Conservation (phyloP, 2,329 filamentous ascomycete genomes). For the Fusarium sp. region DNA sequence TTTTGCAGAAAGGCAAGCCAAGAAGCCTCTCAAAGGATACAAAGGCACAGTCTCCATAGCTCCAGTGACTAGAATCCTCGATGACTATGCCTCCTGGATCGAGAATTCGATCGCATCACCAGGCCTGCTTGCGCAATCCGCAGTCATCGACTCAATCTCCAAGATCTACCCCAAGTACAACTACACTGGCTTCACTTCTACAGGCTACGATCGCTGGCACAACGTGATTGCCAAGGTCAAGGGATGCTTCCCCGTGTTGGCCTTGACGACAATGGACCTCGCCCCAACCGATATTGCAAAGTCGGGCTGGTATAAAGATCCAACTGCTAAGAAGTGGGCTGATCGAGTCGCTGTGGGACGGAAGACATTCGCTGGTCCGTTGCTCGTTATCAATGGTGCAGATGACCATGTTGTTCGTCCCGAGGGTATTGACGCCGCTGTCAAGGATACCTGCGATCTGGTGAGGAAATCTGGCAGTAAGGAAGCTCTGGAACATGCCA, state of each 20-base stretch:
- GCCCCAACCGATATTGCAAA: neutral
- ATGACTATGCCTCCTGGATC: conserved; percentile 4
- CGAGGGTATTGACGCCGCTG: neutral
- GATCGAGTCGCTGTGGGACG: neutral
- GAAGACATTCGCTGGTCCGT: neutral
- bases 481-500: neutral
- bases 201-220: conserved; percentile 21
- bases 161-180: conserved; percentile 22
- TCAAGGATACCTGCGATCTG: neutral
- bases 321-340: neutral
- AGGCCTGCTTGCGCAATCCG: neutral
- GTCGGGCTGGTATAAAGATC: neutral
- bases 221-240: conserved; percentile 13
- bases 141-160: conserved; percentile 15
- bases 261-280: neutral
- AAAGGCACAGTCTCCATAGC: conserved; percentile 21
- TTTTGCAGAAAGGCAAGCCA: conserved; percentile 21
- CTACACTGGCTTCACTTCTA: conserved; percentile 10
- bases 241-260: conserved; percentile 16
- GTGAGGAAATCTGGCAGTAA: neutral
- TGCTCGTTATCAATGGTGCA: neutral
- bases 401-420: conserved; percentile 10
- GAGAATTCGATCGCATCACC: conserved; percentile 4
- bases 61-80: conserved; percentile 18
- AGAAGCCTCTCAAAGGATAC: conserved; percentile 20